Base-by-base conservation (phyloP, 306 rosid genomes). In the Prunus mira region DNA sequence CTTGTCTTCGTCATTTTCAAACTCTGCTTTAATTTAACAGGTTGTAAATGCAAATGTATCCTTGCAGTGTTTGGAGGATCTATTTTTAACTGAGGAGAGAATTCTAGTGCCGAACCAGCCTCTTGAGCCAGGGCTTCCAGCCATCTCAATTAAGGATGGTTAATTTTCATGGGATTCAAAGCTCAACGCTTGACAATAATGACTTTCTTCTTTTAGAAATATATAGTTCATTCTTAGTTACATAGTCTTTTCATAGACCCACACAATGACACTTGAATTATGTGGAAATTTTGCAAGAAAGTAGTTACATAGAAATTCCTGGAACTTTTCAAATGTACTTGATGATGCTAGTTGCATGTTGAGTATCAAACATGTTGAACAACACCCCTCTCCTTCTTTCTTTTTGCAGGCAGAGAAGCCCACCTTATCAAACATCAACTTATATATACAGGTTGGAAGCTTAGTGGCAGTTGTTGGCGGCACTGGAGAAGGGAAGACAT, bases 401-500 rank as follows among this genome's bases (percentile, higher is more conserved):
- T 43, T 73, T 73, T 46, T 46, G 30, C 88, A 87, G 97, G 92
- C 73, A 80, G 86, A 87, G 64, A 91, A 83, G 38, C 83, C 90
- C 6, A 85, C 89, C 47, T 82, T 93, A 18, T 78, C 89, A 15
- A 90, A 63, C 75, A 87, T 91, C 77, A 86, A 91, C 82, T 80
- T 91, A 80, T 87, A 91, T 75, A 86, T 91, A 78, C 87, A 87
- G 71, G 82, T 81, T 76, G 96, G 98, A 1, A 86, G 89, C 82
- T 90, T 94, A 86, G 93, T 94, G 67, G 98, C 97, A 61, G 82
- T 94, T 51, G 93, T 94, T 71, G 98, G 97, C 7, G 89, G 96
- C 61, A 94, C 97, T 3, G 97, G 98, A 78, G 96, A 94, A 89
- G 98, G 98, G 47, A 94, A 93, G 69, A 88, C 97, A n/a, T 91